These are phyloP conservation scores for Plantago elongata DNA, from an alignment of 257 asterid species.

Conservation along the genomic window DNA sequence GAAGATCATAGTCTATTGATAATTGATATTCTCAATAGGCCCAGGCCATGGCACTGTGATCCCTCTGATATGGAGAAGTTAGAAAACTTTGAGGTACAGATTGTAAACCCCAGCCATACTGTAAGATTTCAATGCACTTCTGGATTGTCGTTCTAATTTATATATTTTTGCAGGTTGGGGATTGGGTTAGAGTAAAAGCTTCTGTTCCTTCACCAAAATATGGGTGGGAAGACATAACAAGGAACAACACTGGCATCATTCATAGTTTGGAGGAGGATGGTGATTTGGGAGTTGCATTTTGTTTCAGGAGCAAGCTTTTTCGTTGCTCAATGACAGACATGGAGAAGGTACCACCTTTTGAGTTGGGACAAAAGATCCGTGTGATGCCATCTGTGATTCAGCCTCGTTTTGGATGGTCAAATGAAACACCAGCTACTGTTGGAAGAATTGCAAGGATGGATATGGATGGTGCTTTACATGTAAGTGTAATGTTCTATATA, in stretches of 20 bases:
- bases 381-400: conserved; percentile 70
- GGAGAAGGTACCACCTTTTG: conserved; percentile 86
- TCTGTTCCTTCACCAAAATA: conserved; percentile 94
- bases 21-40: conserved; percentile 79
- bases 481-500: conserved; percentile 34
- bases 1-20: conserved; percentile 92
- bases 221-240: conserved; percentile 95
- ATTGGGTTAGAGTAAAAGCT: conserved; percentile 89
- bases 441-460: conserved; percentile 83
- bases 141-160: not conserved
- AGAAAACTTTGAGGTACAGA: conserved; percentile 80
- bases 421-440: conserved; percentile 80
- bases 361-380: conserved; percentile 82
- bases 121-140: no score
- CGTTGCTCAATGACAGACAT: conserved; percentile 88
- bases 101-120: not conserved
- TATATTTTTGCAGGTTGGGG: conserved; percentile 58
- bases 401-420: conserved; percentile 98
- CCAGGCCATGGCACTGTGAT: conserved; percentile 98
- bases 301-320: conserved; percentile 90
- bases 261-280: conserved; percentile 99
- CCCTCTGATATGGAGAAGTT: conserved; percentile 98
- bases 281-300: conserved; percentile 91
- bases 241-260: conserved; percentile 75
- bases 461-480: conserved; percentile 95